Evolutionary conservation across 306 rosid genomes (phyloP).

Genomic region (Ormosia semicastrata): DNA sequence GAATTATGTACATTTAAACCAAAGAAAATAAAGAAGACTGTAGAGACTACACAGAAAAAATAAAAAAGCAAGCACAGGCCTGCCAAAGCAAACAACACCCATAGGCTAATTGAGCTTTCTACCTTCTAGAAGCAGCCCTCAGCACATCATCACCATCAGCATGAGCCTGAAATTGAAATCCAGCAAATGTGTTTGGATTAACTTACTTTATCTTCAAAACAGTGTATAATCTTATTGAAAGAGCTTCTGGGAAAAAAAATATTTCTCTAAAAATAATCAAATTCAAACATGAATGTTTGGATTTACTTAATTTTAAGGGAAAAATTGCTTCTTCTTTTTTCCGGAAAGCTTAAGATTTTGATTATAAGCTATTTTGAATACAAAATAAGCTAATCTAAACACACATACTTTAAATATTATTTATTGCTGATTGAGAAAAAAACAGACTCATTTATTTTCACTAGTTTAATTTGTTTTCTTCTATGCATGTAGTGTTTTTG

Average conservation of each 20-base stretch:
- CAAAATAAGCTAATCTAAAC: not conserved
- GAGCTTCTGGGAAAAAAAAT: too few species aligned
- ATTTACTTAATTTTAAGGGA: too few species aligned
- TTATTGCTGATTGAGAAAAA: not conserved
- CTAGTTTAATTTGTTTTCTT: constrained; percentile 11
- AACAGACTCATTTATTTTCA: not conserved
- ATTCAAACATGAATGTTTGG: too few species aligned
- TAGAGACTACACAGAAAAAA: constrained; percentile 14
- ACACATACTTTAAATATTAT: too few species aligned
- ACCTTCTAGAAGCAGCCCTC: constrained; percentile 59
- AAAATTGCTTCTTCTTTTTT: too few species aligned
- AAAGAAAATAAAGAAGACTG: too few species aligned
- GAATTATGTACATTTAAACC: not conserved
- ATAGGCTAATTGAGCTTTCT: constrained; percentile 33
- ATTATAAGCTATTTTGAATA: not conserved
- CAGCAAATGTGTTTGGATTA: not conserved
- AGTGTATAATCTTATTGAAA: too few species aligned
- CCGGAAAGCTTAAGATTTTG: not conserved
- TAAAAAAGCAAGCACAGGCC: not conserved
- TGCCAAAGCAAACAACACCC: not conserved
- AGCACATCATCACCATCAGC: constrained; percentile 21
- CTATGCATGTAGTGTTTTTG: not conserved
- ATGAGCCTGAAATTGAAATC: constrained; percentile 35
- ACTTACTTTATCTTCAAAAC: not conserved
- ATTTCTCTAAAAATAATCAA: too few species aligned